Conservation (phyloP, 345 rosid species). For the Kernera saxatilis region DNA sequence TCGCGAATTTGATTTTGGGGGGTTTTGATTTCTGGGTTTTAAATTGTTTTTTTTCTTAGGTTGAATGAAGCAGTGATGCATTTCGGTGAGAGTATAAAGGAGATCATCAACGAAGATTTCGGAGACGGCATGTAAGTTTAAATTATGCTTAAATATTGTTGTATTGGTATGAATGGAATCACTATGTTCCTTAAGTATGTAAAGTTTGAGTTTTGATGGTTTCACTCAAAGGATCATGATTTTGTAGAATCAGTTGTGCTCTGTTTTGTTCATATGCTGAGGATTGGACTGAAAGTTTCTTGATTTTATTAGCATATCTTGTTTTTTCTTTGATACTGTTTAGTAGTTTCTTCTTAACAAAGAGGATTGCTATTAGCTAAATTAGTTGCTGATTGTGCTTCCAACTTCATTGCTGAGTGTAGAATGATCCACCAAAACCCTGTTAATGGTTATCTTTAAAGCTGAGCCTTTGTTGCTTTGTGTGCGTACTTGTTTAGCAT, state of each 20-base stretch:
- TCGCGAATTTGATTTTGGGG: background rate
- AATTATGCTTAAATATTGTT: background rate
- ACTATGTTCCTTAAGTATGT: background rate
- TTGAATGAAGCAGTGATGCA: constrained; percentile 96
- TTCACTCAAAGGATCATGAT: background rate
- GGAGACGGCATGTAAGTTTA: constrained; percentile 87
- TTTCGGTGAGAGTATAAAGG: constrained; percentile 94
- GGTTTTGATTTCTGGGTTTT: background rate
- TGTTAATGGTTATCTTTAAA: background rate
- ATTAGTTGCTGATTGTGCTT: background rate
- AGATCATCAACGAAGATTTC: constrained; percentile 84
- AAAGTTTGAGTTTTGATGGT: constrained; percentile 1
- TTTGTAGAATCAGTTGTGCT: background rate
- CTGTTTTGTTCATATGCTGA: background rate
- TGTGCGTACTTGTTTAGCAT: constrained; percentile 40
- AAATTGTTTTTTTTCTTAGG: constrained; percentile 32
- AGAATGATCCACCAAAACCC: background rate
- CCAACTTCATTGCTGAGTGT: background rate
- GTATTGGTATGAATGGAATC: background rate
- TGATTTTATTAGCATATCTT: background rate
- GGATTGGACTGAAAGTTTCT: background rate
- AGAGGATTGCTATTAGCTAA: background rate
- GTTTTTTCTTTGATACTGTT: background rate
- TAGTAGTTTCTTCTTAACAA: background rate
- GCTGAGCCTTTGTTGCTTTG: background rate